These are phyloP conservation scores for Eucalyptus rudis DNA, from an alignment of 345 rosid species.

Conservation along the genomic window DNA sequence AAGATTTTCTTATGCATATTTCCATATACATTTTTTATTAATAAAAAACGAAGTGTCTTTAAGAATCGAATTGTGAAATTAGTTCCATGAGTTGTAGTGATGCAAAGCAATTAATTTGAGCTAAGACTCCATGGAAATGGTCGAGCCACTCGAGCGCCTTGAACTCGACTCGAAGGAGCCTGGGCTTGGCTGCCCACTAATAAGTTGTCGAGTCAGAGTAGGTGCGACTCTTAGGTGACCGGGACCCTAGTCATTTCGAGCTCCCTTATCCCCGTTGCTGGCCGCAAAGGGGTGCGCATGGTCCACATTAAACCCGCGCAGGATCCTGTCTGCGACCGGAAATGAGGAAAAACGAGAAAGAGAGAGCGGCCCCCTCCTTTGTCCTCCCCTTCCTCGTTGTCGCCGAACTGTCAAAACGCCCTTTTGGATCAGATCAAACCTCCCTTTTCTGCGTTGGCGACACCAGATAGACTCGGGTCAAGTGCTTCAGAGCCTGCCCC, in stretches of 20 bases:
- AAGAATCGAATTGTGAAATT: fast-evolving
- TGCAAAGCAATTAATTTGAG: neutral
- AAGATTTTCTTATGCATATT: neutral
- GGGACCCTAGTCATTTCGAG: neutral
- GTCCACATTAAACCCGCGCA: neutral
- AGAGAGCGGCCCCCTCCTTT: neutral
- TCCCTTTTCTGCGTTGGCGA: neutral
- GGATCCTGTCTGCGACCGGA: neutral
- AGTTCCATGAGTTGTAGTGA: fast-evolving
- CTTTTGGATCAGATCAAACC: neutral
- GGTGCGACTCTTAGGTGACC: neutral
- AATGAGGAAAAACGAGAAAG: neutral
- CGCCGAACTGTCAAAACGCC: neutral
- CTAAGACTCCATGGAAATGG: neutral
- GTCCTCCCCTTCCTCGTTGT: neutral
- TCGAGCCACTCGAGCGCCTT: fast-evolving
- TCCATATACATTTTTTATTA: neutral
- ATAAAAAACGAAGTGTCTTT: neutral
- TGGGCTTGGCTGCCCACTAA: fast-evolving
- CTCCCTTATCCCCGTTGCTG: neutral
- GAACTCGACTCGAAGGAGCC: neutral
- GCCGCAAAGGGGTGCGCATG: neutral
- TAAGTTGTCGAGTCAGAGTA: neutral
- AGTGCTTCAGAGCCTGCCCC: neutral
- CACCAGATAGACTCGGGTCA: neutral